Percentiles rank a stretch among this genome's conserved stretches.
These are phyloP conservation scores for Radiomyces spectabilis DNA, from an alignment of 192 early-diverging fungal genomes.

Conservation along the genomic window DNA sequence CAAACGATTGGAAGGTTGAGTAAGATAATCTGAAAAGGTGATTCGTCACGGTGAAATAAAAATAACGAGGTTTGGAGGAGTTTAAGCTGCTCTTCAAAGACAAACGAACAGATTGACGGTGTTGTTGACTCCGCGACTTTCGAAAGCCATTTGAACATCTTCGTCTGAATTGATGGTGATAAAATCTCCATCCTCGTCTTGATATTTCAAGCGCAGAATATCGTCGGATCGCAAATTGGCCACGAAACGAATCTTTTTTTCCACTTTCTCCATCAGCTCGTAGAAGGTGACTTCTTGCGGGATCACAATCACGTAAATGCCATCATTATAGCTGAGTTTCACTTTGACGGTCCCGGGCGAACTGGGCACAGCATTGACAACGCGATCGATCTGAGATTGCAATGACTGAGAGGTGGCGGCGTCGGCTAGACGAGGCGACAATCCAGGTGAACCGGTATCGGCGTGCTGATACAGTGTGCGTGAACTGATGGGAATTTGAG, in stretches of 20 bases:
- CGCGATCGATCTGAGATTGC: neutral
- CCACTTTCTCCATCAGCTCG: conserved; percentile 74
- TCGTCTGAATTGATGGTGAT: conserved; percentile 80
- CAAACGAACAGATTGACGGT: conserved; percentile 51
- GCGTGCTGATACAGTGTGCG: neutral
- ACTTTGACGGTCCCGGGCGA: conserved; percentile 52
- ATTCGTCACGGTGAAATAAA: neutral
- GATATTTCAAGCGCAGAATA: conserved; percentile 69
- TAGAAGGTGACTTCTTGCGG: conserved; percentile 63
- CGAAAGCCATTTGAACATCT: conserved; percentile 90
- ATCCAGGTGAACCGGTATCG: neutral
- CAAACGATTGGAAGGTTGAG: too few relatives aligned
- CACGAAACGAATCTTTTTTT: conserved; percentile 83
- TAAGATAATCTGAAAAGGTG: neutral
- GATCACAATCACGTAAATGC: conserved; percentile 84
- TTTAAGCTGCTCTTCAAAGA: conserved; percentile 21
- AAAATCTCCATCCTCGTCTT: conserved; percentile 89
- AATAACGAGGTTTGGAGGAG: neutral
- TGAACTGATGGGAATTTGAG: conserved; percentile 2
- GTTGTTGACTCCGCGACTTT: conserved; percentile 37
- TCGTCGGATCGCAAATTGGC: conserved; percentile 49
- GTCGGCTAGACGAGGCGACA: neutral
- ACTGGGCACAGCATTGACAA: neutral
- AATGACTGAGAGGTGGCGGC: neutral
- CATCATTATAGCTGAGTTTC: conserved; percentile 82